Base-by-base conservation (phyloP, 495 filamentous ascomycete genomes). In the Hyaloscypha hepaticicola region DNA sequence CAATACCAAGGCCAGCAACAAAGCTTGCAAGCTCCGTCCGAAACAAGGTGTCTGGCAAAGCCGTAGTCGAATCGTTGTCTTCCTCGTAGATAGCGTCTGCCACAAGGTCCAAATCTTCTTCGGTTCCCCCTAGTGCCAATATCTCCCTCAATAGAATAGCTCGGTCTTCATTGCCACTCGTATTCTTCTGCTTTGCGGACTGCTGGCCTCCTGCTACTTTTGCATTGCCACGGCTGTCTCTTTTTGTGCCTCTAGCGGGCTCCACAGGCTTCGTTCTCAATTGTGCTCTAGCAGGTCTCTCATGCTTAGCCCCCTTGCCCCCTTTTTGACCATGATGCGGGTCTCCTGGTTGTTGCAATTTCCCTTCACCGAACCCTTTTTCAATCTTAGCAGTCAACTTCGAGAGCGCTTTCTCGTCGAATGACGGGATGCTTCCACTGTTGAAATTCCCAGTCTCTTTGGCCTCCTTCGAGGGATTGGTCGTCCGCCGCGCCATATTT, bases 21-120 rank as follows among this genome's bases (percentile, higher is more conserved):
- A 73, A 73, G 12, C 61, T 62, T 26, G 66, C 66, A 33, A 70
- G 55, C 29, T 69, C 66, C 57, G 65, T 71, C 25, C 41, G 63
- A n/a, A 73, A 63, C 3, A 55, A 60, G 28, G 68, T 66, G 26
- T 71, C 71, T 38, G 53, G 56, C 0, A 58, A 8, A 5, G 64
- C 6, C 6, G 24, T 22, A 25, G 74, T 74, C 4, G 72, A 67
- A 2, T 73, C 68, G 21, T 64, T 74, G 12, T 74, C 72, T 11
- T 73, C 70, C 0, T 76, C 74, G 12, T 73, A 70, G 26, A 73
- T 69, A 9, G 67, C 67, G 59, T 73, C 72, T 19, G 78, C 85
- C 53, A 93, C 76, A 38, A 92, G 76, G 52, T 88, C 83, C 48
- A 88, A 74, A 71, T 93, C 90, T 27, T 90, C 88, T 72, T 91